phyloP scores from a whole-genome alignment of 2,329 filamentous ascomycete genomes.

The Dothideomycetes sp. region DNA sequence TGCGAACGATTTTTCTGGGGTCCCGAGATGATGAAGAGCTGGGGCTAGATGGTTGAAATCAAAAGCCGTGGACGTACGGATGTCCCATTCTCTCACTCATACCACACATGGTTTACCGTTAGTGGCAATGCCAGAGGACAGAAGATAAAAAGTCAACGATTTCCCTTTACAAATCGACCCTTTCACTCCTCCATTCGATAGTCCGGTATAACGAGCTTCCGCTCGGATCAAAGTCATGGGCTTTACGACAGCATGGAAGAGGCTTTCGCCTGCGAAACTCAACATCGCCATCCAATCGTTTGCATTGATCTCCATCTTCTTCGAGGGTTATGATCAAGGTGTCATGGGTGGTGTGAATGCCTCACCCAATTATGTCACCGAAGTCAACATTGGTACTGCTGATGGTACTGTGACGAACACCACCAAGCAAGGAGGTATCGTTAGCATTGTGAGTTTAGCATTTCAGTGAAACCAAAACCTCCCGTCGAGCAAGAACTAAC shows the following conservation, averaged over 20 bases:
- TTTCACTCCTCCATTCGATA: no score
- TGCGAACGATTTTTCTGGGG: conserved; percentile 3
- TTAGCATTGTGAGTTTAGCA: conserved; percentile 29
- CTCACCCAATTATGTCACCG: conserved; percentile 32
- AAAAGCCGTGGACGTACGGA: not conserved
- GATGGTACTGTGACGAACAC: conserved; percentile 41
- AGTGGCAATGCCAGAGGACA: not conserved
- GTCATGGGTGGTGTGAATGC: conserved; percentile 45
- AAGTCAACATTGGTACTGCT: conserved; percentile 37
- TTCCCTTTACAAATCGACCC: no score
- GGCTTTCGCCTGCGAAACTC: conserved; percentile 34
- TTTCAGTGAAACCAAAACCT: no score
- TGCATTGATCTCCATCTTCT: conserved; percentile 28
- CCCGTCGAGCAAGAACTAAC: not conserved
- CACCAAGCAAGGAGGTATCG: conserved; percentile 44
- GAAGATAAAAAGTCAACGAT: not conserved
- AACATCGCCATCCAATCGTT: conserved; percentile 32
- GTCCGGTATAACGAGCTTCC: no score
- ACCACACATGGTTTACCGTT: not conserved
- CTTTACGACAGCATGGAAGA: conserved; percentile 35
- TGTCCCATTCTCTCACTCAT: not conserved
- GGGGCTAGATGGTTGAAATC: not conserved
- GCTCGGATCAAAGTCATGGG: conserved; percentile 24
- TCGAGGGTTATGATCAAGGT: conserved; percentile 45
- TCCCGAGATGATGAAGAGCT: not conserved